Conservation (phyloP, 2,329 filamentous ascomycete species). For the Aspergillus caelatus region DNA sequence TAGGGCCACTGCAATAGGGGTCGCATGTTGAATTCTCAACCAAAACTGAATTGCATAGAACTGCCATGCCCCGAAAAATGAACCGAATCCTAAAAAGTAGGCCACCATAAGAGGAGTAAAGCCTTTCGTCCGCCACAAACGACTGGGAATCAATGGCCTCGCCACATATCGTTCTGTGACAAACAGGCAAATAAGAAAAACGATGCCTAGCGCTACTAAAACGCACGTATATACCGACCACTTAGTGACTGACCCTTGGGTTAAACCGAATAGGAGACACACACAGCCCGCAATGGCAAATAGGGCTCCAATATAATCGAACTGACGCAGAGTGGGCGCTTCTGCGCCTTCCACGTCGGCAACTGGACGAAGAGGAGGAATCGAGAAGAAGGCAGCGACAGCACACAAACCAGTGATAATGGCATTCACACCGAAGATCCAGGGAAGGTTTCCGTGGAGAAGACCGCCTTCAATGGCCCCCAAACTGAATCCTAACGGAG, state of each 20-base stretch:
- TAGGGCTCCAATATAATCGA: conserved; percentile 46
- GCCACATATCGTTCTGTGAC: conserved; percentile 48
- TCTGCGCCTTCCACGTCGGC: conserved; percentile 33
- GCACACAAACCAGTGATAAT: conserved; percentile 42
- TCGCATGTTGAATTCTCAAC: conserved; percentile 42
- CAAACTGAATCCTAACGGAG: conserved; percentile 49
- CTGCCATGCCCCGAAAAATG: conserved; percentile 48
- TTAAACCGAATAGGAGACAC: conserved; percentile 61
- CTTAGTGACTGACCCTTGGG: conserved; percentile 53
- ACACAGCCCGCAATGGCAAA: conserved; percentile 55
- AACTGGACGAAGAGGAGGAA: conserved; percentile 40
- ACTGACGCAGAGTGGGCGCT: conserved; percentile 34
- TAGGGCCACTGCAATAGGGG: conserved; percentile 45
- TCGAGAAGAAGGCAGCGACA: conserved; percentile 42
- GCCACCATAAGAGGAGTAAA: conserved; percentile 48
- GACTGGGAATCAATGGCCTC: conserved; percentile 50
- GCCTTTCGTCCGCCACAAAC: conserved; percentile 47
- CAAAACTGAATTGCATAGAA: conserved; percentile 47
- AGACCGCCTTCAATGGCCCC: conserved; percentile 49
- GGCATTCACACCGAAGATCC: conserved; percentile 50
- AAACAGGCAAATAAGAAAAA: conserved; percentile 51
- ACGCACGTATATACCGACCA: conserved; percentile 55
- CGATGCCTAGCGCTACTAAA: conserved; percentile 50
- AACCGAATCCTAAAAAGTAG: conserved; percentile 49
- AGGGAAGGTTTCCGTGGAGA: conserved; percentile 41